These are phyloP conservation scores for Nymphaea colorata DNA, from an alignment of 164 flowering plant species.

Conservation along the genomic window DNA sequence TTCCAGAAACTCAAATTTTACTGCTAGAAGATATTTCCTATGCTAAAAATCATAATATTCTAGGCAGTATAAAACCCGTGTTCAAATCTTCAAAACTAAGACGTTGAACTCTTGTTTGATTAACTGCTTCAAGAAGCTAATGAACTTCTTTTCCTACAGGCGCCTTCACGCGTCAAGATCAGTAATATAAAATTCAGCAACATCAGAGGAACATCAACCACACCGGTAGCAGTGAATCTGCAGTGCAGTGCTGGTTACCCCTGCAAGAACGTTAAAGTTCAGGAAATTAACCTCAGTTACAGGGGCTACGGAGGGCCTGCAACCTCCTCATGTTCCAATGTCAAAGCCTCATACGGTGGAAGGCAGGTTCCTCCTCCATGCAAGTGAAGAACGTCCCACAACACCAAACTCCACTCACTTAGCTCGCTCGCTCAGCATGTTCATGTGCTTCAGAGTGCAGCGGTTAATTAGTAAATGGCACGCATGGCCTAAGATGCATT, in stretches of 20 bases:
- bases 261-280: constrained; percentile 12
- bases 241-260: constrained; percentile 14
- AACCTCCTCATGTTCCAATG: constrained; percentile 6
- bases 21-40: too few species aligned
- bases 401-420: too few species aligned
- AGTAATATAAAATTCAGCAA: constrained; percentile 13
- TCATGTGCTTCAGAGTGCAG: too few species aligned
- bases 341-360: background rate
- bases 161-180: constrained; percentile 15
- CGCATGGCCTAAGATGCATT: too few species aligned
- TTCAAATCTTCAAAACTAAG: too few species aligned
- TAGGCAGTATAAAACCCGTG: too few species aligned
- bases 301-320: constrained; percentile 11
- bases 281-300: constrained; percentile 15
- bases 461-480: too few species aligned
- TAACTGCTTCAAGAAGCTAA: too few species aligned
- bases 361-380: constrained; percentile 7
- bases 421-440: too few species aligned
- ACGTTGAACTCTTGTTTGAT: too few species aligned
- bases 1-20: too few species aligned
- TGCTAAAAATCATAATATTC: too few species aligned
- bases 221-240: constrained; percentile 12
- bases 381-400: background rate
- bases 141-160: background rate
- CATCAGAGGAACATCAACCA: constrained; percentile 18